These are phyloP conservation scores for Ganoderma meredithae DNA, from an alignment of 1,284 basidiomycete species.

Conservation along the genomic window DNA sequence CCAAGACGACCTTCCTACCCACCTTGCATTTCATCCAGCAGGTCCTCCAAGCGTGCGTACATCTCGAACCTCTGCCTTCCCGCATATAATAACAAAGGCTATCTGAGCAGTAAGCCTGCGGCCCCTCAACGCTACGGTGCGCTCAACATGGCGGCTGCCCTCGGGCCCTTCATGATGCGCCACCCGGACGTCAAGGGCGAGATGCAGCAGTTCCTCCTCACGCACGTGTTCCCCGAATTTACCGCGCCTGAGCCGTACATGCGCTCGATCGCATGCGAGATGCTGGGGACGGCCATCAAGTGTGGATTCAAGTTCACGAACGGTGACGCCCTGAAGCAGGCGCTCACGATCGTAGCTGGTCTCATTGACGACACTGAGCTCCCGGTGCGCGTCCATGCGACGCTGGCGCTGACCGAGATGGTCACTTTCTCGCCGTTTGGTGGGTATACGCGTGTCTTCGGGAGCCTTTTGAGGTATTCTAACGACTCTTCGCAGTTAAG, in stretches of 20 bases:
- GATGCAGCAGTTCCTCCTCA: conserved; percentile 80
- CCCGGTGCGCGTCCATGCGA: conserved; percentile 87
- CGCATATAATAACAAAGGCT: background rate
- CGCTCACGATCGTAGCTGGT: conserved; percentile 67
- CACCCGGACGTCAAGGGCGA: conserved; percentile 79
- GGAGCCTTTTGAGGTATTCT: background rate
- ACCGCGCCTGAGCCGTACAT: conserved; percentile 70
- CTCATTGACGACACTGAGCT: conserved; percentile 80
- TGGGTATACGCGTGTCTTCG: conserved; percentile 41
- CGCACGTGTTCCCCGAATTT: conserved; percentile 79
- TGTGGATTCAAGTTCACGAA: conserved; percentile 70
- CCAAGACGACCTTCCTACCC: conserved; percentile 79
- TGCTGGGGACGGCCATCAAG: conserved; percentile 78
- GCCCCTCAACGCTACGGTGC: conserved; percentile 82
- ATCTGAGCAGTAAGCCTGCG: conserved; percentile 53
- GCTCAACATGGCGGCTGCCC: conserved; percentile 79
- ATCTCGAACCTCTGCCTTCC: background rate
- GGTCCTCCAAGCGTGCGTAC: conserved; percentile 69
- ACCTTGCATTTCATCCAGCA: conserved; percentile 80
- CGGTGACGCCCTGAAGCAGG: conserved; percentile 68
- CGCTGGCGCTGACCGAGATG: conserved; percentile 82
- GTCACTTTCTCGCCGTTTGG: conserved; percentile 72
- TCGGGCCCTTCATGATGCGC: conserved; percentile 80
- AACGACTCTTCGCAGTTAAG: conserved; percentile 56
- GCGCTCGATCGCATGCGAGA: conserved; percentile 80